Conservation (phyloP, 148 eudicot species). For the Rhododendron griersonianum region DNA sequence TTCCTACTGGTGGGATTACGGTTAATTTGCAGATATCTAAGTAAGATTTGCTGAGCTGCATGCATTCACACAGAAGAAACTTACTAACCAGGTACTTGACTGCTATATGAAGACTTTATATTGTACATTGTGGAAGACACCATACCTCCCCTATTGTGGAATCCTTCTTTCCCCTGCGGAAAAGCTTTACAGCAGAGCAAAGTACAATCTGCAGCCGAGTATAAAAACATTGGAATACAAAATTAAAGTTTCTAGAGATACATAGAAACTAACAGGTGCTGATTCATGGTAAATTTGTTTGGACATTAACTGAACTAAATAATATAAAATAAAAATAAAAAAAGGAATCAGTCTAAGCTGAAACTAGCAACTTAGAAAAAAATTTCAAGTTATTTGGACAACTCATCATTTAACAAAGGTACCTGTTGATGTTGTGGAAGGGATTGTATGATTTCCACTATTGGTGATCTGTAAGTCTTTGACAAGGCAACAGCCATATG, state of each 20-base stretch:
- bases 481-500: conserved; percentile 91
- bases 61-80: conserved; percentile 26
- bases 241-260: background rate
- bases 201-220: conserved; percentile 58
- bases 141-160: conserved; percentile 78
- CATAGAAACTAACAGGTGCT: background rate
- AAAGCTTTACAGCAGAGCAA: conserved; percentile 87
- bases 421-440: conserved; percentile 99
- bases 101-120: background rate
- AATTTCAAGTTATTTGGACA: background rate
- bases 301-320: background rate
- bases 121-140: conserved; percentile 1
- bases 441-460: conserved; percentile 78
- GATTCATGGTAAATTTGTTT: background rate
- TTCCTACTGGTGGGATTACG: conserved; percentile 59
- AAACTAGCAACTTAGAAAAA: background rate
- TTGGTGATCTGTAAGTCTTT: conserved; percentile 66
- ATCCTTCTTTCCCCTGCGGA: conserved; percentile 71
- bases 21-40: conserved; percentile 67
- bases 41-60: conserved; percentile 74
- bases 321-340: too few species aligned
- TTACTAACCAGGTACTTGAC: conserved; percentile 2
- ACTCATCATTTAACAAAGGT: background rate
- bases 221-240: background rate
- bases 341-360: background rate